Conservation (phyloP, 805 yeast genomes). For the Yarrowia sp. region DNA sequence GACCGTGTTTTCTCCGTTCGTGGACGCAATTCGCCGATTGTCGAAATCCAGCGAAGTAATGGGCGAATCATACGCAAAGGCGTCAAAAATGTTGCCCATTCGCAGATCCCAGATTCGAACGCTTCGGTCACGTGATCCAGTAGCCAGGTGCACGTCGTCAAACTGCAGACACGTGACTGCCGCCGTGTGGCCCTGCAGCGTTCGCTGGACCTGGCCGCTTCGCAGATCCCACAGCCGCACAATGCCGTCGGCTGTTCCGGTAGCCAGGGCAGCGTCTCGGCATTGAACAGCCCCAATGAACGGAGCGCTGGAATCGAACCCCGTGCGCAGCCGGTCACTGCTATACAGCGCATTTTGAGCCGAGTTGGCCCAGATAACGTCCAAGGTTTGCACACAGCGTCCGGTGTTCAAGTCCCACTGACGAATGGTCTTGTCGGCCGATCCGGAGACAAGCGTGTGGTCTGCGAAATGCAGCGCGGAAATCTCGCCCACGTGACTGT, state of each 20-base stretch:
- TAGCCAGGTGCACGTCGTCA: slow-evolving; percentile 66
- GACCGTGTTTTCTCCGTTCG: slow-evolving; percentile 58
- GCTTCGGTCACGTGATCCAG: slow-evolving; percentile 69
- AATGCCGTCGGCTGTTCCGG: slow-evolving; percentile 78
- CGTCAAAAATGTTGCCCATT: slow-evolving; percentile 66
- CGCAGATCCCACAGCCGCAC: slow-evolving; percentile 81
- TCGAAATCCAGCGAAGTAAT: slow-evolving; percentile 67
- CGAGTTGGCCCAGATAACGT: slow-evolving; percentile 64
- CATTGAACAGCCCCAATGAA: slow-evolving; percentile 73
- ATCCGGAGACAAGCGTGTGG: slow-evolving; percentile 67
- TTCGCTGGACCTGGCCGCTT: slow-evolving; percentile 68
- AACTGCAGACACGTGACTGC: slow-evolving; percentile 73
- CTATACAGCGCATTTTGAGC: slow-evolving; percentile 45
- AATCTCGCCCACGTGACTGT: slow-evolving; percentile 70
- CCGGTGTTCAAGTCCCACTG: slow-evolving; percentile 78
- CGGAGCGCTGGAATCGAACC: slow-evolving; percentile 36
- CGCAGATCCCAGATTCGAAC: slow-evolving; percentile 77
- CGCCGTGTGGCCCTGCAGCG: slow-evolving; percentile 71
- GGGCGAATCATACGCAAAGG: slow-evolving; percentile 66
- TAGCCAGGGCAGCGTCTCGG: slow-evolving; percentile 76
- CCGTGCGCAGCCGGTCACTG: slow-evolving; percentile 24
- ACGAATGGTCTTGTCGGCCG: slow-evolving; percentile 72
- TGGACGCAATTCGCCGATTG: slow-evolving; percentile 59
- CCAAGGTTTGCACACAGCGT: slow-evolving; percentile 71
- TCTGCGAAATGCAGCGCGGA: slow-evolving; percentile 66